phyloP scores from a whole-genome alignment of 2,329 filamentous ascomycete species.

The Fusarium globosum region DNA sequence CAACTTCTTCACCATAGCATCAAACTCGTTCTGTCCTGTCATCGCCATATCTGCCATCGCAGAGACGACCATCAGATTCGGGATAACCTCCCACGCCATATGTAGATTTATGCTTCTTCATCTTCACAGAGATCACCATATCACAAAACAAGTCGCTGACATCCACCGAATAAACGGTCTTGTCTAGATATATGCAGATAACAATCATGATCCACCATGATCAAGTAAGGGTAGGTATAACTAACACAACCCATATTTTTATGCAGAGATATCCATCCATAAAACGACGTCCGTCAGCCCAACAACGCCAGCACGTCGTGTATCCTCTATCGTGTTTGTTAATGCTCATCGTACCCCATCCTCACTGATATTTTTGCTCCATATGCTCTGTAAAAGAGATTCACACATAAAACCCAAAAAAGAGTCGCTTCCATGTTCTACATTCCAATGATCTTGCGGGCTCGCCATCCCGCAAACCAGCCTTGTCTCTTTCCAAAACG shows the following conservation, averaged over 20 bases:
- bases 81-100: not conserved
- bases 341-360: constrained; percentile 15
- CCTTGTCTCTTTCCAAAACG: constrained; percentile 37
- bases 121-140: not conserved
- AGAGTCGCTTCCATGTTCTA: constrained; percentile 32
- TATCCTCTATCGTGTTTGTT: constrained; percentile 25
- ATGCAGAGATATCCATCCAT: not conserved
- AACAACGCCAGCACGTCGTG: constrained; percentile 18
- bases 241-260: not conserved
- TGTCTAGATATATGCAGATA: constrained; percentile 20
- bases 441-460: constrained; percentile 13
- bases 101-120: not conserved
- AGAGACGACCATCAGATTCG: not conserved
- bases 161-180: not conserved
- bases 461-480: constrained; percentile 29
- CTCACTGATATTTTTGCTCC: constrained; percentile 3
- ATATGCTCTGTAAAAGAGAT: not conserved
- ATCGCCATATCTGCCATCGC: not conserved
- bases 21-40: not conserved
- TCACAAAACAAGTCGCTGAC: not conserved
- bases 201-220: not conserved
- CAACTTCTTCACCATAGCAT: not conserved
- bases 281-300: not conserved
- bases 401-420: constrained; percentile 1
- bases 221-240: constrained; percentile 6